Conservation (phyloP, 495 filamentous ascomycete genomes). For the Penicillium dipodomyicola region DNA sequence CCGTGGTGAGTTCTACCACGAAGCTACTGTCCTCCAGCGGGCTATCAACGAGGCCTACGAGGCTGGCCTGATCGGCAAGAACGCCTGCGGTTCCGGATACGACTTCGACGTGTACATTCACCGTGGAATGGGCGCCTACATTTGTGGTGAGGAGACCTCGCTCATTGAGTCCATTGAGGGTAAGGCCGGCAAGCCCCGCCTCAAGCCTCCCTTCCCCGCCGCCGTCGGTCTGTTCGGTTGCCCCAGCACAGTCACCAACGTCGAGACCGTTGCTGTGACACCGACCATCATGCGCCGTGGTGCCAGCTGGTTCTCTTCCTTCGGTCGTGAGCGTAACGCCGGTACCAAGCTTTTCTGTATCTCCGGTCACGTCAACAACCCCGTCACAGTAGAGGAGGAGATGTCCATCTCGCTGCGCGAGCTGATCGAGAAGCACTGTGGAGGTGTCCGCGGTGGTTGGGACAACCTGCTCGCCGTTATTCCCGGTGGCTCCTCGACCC, state of each 20-base stretch:
- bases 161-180: slow-evolving; percentile 97
- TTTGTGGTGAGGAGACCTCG: slow-evolving; percentile 97
- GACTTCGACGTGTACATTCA: slow-evolving; percentile 97
- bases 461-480: slow-evolving; percentile 95
- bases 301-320: slow-evolving; percentile 84
- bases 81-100: slow-evolving; percentile 93
- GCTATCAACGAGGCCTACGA: slow-evolving; percentile 97
- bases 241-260: slow-evolving; percentile 95
- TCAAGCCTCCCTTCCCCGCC: slow-evolving; percentile 98
- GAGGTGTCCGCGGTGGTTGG: slow-evolving; percentile 94
- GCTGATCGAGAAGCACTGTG: slow-evolving; percentile 96
- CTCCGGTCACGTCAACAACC: slow-evolving; percentile 98
- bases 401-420: slow-evolving; percentile 95
- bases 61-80: slow-evolving; percentile 92
- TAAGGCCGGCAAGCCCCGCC: slow-evolving; percentile 95
- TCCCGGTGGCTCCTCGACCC: slow-evolving; percentile 93
- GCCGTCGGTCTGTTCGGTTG: slow-evolving; percentile 97
- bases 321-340: slow-evolving; percentile 91
- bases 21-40: slow-evolving; percentile 87
- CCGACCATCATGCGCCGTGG: slow-evolving; percentile 95
- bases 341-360: slow-evolving; percentile 99
- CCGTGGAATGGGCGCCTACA: slow-evolving; percentile 94
- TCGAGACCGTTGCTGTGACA: slow-evolving; percentile 93
- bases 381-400: slow-evolving; percentile 95
- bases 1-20: slow-evolving; percentile 96